Base-by-base conservation (phyloP, 2,329 filamentous ascomycete genomes). In the Pyrenophora tritici-repentis region DNA sequence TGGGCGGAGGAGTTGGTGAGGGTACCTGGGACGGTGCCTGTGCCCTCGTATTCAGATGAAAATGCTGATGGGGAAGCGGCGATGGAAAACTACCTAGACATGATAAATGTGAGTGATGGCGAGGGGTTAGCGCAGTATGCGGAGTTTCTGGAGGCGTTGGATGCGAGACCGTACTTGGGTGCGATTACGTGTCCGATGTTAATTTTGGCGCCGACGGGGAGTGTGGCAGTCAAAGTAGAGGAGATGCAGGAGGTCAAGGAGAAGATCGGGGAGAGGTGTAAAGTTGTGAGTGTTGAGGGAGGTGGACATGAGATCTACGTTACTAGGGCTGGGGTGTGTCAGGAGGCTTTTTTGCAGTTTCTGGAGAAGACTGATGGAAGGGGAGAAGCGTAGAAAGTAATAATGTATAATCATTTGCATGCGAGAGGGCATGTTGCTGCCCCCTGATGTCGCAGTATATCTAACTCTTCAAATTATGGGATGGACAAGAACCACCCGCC, bases 271-370 rank as follows among this genome's bases (percentile, higher is more conserved):
- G 57, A 57, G 5, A 53, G 63, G 22, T 60, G 39, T 20, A 20
- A 20, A 24, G 17, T 73, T 32, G 68, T 61, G 49, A 43, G 68
- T 9, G 42, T 73, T 9, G 55, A 66, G 34, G 68, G 63, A 2
- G 55, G 54, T 12, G 70, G 68, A 6, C 71, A 73, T 55, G 71
- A 74, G 56, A 73, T 73, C n/a, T 73, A 70, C 47, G 63, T 71
- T 5, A 69, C 66, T 2, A 47, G 60, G 22, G 56, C 68, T 1
- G 59, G 65, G 31, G 53, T 50, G 36, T 73, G 64, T 49, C 69
- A 72, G 47, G 35, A 20, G 14, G 44, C 41, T 1, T 68, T 66
- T 10, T 41, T 68, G 0, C 79, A 78, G 0, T 72, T 84, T 24
- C 59, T 70, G 29, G 12, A 36, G 8, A 16, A 20, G 6, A 6